These are phyloP conservation scores for Termitomyces sp. DNA, from an alignment of 768 basidiomycete species.

Conservation along the genomic window DNA sequence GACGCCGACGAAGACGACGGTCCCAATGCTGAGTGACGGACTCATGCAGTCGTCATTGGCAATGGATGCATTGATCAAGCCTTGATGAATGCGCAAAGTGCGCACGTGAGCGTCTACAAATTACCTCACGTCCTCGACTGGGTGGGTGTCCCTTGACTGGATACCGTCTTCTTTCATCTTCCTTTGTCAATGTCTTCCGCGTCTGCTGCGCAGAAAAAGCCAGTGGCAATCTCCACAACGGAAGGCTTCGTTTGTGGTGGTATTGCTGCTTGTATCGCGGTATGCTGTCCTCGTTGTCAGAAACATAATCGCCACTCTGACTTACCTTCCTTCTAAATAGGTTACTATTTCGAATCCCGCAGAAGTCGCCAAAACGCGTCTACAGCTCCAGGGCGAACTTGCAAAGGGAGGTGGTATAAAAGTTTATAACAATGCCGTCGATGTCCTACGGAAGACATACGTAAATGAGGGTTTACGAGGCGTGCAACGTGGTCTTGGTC, in stretches of 20 bases:
- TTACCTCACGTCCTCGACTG: neutral
- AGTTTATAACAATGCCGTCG: constrained; percentile 86
- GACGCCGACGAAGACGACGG: constrained; percentile 51
- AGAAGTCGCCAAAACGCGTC: constrained; percentile 88
- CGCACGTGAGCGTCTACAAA: constrained; percentile 9
- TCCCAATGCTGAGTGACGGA: constrained; percentile 38
- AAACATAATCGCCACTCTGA: neutral
- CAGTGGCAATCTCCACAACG: constrained; percentile 46
- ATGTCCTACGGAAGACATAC: constrained; percentile 86
- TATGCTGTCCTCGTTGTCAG: constrained; percentile 29
- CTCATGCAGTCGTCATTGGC: constrained; percentile 22
- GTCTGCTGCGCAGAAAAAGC: constrained; percentile 8
- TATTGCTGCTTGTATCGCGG: constrained; percentile 87
- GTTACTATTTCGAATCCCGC: constrained; percentile 78
- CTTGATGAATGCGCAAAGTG: neutral
- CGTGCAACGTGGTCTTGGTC: constrained; percentile 85
- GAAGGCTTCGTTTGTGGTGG: constrained; percentile 90
- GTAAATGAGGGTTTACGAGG: constrained; percentile 85
- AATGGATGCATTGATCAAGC: neutral
- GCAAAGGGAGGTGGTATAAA: constrained; percentile 63
- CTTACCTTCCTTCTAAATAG: constrained; percentile 27
- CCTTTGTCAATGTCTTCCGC: constrained; percentile 10
- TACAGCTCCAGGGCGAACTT: constrained; percentile 95
- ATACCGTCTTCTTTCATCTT: neutral
- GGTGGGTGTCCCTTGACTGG: neutral